Evolutionary conservation across 2,329 filamentous ascomycete species (phyloP), one percentile per base, ranked within the genome.

Genomic region (Aureobasidium subglaciale): DNA sequence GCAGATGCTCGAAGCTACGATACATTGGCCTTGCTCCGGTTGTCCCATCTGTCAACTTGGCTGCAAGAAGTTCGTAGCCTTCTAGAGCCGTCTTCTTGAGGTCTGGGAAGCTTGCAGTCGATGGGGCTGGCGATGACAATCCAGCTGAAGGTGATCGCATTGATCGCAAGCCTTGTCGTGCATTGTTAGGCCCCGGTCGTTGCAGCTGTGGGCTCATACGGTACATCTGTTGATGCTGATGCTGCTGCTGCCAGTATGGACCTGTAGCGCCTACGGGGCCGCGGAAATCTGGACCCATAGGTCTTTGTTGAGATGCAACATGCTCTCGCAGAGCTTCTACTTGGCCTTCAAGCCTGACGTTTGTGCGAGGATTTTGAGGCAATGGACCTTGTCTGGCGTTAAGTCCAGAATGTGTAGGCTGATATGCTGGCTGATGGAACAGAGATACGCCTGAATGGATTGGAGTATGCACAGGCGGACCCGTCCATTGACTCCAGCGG

Each of bases 1-100:
- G 91, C 16, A 96, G 73, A 10, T 82, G 79, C 66, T 88, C 85
- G 64, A 96, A 96, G 56, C 85, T 85, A 40, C 91, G 83, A 68
- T 95, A 96, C 57, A 95, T 79, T 1, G 89, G 88, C 18, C 61
- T 63, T 15, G 67, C 53, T 60, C 9, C 50, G 32, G 2, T 49
- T 10, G 32, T 55, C 46, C 8, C 38, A 24, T 54, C 45, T 30
- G 49, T 16, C 34, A 40, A 34, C 32, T 32, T 43, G 27, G 40
- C 18, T 1, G 85, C 82, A 9, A 88, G 68, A 2, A 82, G 72
- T 60, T 86, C 81, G 62, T 88, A 87, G 0, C 84, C 84, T 2
- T 77, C 59, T 5, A 68, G 56, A 0, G 66, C 68, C 13, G 58
- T 59, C 54, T 65, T 60, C n/a, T 42, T 60, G 13, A 65, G 56